A percentile compares a stretch with the other conserved stretches of the same genome.
Conservation (phyloP, 139 green algal species). For the Deuterostichococcus epilithicus region DNA sequence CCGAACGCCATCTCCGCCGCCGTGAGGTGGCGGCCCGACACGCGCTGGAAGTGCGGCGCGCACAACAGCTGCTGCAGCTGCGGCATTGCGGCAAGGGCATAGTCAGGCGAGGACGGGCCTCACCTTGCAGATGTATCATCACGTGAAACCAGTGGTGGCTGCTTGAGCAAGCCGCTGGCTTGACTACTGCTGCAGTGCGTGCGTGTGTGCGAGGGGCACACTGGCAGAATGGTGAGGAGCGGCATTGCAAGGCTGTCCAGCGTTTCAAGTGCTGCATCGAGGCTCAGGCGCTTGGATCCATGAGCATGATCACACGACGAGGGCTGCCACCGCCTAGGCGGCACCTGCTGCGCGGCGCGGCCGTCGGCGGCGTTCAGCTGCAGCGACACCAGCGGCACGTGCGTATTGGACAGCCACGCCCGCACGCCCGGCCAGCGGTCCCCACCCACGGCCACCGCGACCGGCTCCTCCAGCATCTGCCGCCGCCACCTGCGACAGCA, state of each 20-base stretch:
- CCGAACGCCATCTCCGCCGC: neutral
- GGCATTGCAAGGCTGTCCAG: no score
- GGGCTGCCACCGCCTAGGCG: no score
- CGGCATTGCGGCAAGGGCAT: neutral
- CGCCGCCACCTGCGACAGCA: neutral
- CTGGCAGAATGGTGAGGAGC: no score
- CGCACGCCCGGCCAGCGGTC: neutral
- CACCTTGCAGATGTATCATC: no score
- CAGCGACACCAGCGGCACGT: neutral
- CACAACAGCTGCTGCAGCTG: constrained; percentile 1
- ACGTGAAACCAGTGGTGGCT: no score
- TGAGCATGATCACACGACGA: no score
- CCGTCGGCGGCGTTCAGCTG: neutral
- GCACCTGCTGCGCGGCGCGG: neutral
- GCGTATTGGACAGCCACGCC: neutral
- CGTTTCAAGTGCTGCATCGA: no score
- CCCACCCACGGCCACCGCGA: neutral
- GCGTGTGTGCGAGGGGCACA: no score
- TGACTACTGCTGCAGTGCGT: no score
- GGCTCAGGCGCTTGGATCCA: no score
- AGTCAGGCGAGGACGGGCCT: no score
- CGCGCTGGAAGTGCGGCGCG: neutral
- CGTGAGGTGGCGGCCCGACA: neutral
- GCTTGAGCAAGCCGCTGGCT: no score
- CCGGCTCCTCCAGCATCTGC: neutral